These are phyloP conservation scores for Didymella lethalis DNA, from an alignment of 2,329 filamentous ascomycete species.

Conservation along the genomic window DNA sequence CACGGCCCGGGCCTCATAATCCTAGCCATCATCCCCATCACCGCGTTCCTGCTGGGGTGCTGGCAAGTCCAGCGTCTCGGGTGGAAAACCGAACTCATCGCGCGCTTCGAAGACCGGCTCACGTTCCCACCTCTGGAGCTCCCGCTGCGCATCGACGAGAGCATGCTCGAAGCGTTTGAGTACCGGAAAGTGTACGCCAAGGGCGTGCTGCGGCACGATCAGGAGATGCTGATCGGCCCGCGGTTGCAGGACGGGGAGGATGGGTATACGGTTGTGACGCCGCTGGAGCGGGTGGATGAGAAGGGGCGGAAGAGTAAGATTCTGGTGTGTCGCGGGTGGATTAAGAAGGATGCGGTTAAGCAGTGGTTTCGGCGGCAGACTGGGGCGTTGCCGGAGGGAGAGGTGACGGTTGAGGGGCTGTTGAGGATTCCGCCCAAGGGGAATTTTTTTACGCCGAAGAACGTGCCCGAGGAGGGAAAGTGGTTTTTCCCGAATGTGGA, in stretches of 20 bases:
- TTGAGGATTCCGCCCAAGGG: slow-evolving; percentile 92
- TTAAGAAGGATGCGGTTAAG: slow-evolving; percentile 74
- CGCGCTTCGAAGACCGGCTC: slow-evolving; percentile 90
- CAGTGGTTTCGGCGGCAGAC: slow-evolving; percentile 65
- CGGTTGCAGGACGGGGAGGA: slow-evolving; percentile 87
- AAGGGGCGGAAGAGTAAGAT: slow-evolving; percentile 65
- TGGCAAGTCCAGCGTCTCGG: slow-evolving; percentile 94
- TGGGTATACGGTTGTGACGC: slow-evolving; percentile 91
- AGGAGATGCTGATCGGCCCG: slow-evolving; percentile 95
- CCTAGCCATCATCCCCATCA: slow-evolving; percentile 87
- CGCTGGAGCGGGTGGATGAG: slow-evolving; percentile 74
- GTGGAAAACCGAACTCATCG: slow-evolving; percentile 93
- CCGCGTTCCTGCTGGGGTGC: slow-evolving; percentile 86
- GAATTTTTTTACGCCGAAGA: slow-evolving; percentile 96
- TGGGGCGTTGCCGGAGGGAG: slow-evolving; percentile 71
- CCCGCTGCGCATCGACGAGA: slow-evolving; percentile 80
- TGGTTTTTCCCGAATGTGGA: slow-evolving; percentile 96
- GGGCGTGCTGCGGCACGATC: slow-evolving; percentile 81
- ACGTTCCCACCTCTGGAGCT: slow-evolving; percentile 85
- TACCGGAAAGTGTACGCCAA: slow-evolving; percentile 82
- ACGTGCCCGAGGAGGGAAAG: slow-evolving; percentile 80
- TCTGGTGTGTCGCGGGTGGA: slow-evolving; percentile 91
- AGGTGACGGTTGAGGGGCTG: slow-evolving; percentile 83
- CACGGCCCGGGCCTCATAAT: slow-evolving; percentile 85
- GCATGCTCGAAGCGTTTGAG: slow-evolving; percentile 87